Evolutionary conservation across 2,329 filamentous ascomycete species (phyloP).

Genomic region (Aspergillus floridensis): DNA sequence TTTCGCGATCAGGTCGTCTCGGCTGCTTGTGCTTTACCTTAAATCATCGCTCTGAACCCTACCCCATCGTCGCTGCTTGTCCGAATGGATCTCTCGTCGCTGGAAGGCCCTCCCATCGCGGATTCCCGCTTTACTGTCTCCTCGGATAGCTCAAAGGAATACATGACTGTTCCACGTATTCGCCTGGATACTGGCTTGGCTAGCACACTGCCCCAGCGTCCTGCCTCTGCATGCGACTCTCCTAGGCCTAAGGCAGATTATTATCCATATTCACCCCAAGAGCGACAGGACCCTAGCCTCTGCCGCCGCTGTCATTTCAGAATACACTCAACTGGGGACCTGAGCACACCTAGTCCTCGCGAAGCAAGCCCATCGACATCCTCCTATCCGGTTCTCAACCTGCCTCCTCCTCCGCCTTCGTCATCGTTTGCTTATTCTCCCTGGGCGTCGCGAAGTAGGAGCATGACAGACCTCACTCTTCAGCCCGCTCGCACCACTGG

Average conservation of each 20-base stretch:
- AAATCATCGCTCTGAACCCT: not conserved
- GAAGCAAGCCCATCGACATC: not conserved
- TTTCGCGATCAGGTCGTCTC: not conserved
- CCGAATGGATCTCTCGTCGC: slow-evolving; percentile 34
- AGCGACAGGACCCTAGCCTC: not conserved
- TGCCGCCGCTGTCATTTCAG: slow-evolving; percentile 7
- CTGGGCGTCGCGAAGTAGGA: not conserved
- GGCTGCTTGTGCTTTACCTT: not conserved
- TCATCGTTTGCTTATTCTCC: not conserved
- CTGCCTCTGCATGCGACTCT: slow-evolving; percentile 18
- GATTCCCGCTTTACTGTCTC: slow-evolving; percentile 19
- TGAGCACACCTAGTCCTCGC: not conserved
- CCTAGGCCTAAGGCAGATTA: not conserved
- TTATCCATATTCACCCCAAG: not conserved
- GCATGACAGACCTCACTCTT: slow-evolving; percentile 3
- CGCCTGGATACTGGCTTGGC: slow-evolving; percentile 6
- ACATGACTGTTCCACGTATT: slow-evolving; percentile 12
- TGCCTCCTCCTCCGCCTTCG: not conserved
- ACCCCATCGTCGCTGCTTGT: not conserved
- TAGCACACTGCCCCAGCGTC: slow-evolving; percentile 11
- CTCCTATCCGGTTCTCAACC: not conserved
- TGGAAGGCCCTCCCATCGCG: slow-evolving; percentile 34
- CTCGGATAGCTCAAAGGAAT: not conserved
- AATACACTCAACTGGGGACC: not conserved
- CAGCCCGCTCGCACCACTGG: not conserved